These are phyloP conservation scores for Coniella vitis DNA, from an alignment of 2,329 filamentous ascomycete genomes.

Conservation along the genomic window DNA sequence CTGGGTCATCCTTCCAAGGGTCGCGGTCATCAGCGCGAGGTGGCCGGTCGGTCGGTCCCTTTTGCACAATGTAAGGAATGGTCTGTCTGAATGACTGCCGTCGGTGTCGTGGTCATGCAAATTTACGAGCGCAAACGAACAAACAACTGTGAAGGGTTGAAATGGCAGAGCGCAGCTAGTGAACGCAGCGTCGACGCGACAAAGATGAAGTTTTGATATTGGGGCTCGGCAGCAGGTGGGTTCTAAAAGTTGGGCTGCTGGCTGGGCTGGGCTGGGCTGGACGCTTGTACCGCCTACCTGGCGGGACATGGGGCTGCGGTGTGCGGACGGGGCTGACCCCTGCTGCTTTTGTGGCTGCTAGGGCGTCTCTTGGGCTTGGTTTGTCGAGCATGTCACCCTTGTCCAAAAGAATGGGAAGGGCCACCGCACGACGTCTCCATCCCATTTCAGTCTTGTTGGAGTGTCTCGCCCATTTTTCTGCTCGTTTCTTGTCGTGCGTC, in stretches of 20 bases:
- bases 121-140: too few relatives aligned
- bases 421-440: slow-evolving; percentile 12
- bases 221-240: background rate
- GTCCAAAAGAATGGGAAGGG: slow-evolving; percentile 11
- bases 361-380: slow-evolving; percentile 12
- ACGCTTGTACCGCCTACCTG: background rate
- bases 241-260: too few relatives aligned
- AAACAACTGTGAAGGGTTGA: too few relatives aligned
- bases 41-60: too few relatives aligned
- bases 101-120: too few relatives aligned
- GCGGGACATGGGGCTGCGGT: background rate
- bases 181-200: too few relatives aligned
- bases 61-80: too few relatives aligned
- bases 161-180: too few relatives aligned
- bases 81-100: too few relatives aligned
- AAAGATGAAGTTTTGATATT: too few relatives aligned
- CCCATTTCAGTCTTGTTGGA: slow-evolving; percentile 6
- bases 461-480: background rate
- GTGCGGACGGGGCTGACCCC: slow-evolving; percentile 1
- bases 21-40: background rate
- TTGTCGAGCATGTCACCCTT: slow-evolving; percentile 2
- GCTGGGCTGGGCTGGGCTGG: too few relatives aligned
- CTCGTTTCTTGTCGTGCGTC: too few relatives aligned
- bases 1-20: background rate
- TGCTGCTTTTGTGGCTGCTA: slow-evolving; percentile 4